Conservation (phyloP, 306 rosid species). For the Hippophae gyantsensis region DNA sequence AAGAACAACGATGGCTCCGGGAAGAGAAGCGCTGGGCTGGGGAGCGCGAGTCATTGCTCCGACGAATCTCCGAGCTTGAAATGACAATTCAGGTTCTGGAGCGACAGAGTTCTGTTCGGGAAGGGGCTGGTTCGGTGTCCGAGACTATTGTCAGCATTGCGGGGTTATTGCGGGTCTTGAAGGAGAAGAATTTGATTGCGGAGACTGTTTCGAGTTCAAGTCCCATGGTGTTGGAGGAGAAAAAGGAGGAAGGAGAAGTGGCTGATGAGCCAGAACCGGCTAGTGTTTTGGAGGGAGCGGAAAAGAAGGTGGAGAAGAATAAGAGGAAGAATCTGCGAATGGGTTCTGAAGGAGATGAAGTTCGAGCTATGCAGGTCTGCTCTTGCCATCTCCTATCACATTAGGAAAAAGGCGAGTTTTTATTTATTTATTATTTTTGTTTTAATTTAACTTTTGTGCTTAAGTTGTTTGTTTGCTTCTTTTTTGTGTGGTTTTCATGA, state of each 20-base stretch:
- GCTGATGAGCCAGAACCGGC: conserved; percentile 10
- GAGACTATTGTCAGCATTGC: conserved; percentile 37
- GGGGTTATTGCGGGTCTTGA: conserved; percentile 45
- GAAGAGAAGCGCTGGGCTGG: conserved; percentile 68
- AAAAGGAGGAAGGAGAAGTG: conserved; percentile 26
- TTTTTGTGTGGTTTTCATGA: too few relatives aligned
- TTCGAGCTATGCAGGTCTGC: conserved; percentile 75
- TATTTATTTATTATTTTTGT: neutral
- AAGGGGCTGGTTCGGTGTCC: conserved; percentile 25
- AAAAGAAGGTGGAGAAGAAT: conserved; percentile 12
- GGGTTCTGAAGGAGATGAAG: conserved; percentile 77
- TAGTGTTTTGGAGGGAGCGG: conserved; percentile 13
- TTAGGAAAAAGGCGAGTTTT: conserved; percentile 45
- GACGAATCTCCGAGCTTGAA: conserved; percentile 51
- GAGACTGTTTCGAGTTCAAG: conserved; percentile 39
- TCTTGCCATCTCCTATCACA: conserved; percentile 29
- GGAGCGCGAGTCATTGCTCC: conserved; percentile 63
- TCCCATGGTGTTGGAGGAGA: conserved; percentile 38
- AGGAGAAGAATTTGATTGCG: conserved; percentile 52
- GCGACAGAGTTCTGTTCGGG: conserved; percentile 24
- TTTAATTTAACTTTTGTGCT: neutral
- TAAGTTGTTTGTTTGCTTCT: too few relatives aligned
- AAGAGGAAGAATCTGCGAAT: conserved; percentile 31
- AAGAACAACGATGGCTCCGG: conserved; percentile 76
- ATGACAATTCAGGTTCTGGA: conserved; percentile 50